These are phyloP conservation scores for Calamus simplicifolius DNA, from an alignment of 176 grass and related monocot species.

Conservation along the genomic window DNA sequence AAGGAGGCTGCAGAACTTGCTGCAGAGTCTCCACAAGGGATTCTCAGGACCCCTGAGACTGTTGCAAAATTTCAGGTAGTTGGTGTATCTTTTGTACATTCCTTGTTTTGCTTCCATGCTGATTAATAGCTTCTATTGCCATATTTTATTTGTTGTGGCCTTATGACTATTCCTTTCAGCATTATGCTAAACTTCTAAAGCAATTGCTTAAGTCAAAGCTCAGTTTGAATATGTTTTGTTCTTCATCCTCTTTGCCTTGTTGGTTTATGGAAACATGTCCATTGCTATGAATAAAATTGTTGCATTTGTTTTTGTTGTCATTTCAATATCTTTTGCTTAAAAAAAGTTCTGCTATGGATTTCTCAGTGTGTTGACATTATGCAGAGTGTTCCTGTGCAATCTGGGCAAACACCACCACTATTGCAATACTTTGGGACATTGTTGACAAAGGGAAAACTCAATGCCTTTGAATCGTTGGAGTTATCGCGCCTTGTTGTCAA, in stretches of 20 bases:
- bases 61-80: constrained; percentile 91
- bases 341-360: no score
- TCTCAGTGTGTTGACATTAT: no score
- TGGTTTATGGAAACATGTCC: no score
- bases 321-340: no score
- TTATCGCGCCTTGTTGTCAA: not conserved
- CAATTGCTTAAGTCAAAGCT: no score
- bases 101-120: not conserved
- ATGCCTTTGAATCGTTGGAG: constrained; percentile 30
- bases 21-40: constrained; percentile 86
- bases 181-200: no score
- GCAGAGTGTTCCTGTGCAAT: constrained; percentile 12
- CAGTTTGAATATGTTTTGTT: no score
- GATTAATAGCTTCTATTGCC: not conserved
- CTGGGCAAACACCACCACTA: constrained; percentile 13
- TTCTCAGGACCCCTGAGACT: constrained; percentile 82
- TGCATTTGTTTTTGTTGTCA: not conserved
- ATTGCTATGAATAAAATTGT: no score
- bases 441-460: constrained; percentile 90
- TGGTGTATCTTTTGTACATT: no score
- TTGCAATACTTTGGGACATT: constrained; percentile 49
- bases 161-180: no score
- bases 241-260: no score
- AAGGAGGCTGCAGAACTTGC: constrained; percentile 98
- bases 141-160: not conserved